Percentiles rank a stretch among this genome's conserved stretches.
Evolutionary conservation across 768 basidiomycete genomes (phyloP).

Genomic region (Tricholoma matsutake): DNA sequence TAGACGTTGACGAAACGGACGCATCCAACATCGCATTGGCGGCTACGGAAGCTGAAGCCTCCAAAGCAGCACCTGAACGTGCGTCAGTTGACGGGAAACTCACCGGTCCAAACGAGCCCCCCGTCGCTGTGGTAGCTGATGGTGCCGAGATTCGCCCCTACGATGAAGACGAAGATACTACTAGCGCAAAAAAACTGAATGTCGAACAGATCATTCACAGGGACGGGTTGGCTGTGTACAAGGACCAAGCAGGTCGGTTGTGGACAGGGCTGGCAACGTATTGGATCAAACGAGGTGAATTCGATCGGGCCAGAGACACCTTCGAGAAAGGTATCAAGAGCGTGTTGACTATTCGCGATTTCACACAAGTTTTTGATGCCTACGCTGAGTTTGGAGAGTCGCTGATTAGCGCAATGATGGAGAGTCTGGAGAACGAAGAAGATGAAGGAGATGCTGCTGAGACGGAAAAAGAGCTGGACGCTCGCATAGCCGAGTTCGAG

Average conservation of each 20-base stretch:
- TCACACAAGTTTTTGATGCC: constrained; percentile 96
- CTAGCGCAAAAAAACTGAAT: constrained; percentile 65
- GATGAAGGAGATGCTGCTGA: constrained; percentile 79
- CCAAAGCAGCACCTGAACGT: constrained; percentile 30
- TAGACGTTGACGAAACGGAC: constrained; percentile 75
- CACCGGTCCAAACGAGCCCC: constrained; percentile 68
- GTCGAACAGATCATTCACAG: constrained; percentile 81
- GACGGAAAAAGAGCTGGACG: constrained; percentile 80
- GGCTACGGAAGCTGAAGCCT: constrained; percentile 41
- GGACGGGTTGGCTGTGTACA: constrained; percentile 87
- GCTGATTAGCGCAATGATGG: constrained; percentile 88
- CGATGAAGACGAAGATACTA: constrained; percentile 75
- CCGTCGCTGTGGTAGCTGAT: constrained; percentile 49
- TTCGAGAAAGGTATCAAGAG: constrained; percentile 79
- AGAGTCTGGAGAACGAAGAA: constrained; percentile 71
- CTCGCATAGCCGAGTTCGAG: constrained; percentile 89
- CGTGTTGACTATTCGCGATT: constrained; percentile 93
- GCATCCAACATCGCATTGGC: constrained; percentile 50
- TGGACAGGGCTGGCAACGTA: constrained; percentile 86
- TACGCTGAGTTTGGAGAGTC: constrained; percentile 94
- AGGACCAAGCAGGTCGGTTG: constrained; percentile 93
- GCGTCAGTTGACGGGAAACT: constrained; percentile 58
- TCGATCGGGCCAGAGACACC: constrained; percentile 55
- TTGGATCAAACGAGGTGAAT: constrained; percentile 97
- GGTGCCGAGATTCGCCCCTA: constrained; percentile 33